Evolutionary conservation across 2,329 filamentous ascomycete genomes (phyloP), one percentile per base, ranked within the genome.

Genomic region (Talaromyces sp.): DNA sequence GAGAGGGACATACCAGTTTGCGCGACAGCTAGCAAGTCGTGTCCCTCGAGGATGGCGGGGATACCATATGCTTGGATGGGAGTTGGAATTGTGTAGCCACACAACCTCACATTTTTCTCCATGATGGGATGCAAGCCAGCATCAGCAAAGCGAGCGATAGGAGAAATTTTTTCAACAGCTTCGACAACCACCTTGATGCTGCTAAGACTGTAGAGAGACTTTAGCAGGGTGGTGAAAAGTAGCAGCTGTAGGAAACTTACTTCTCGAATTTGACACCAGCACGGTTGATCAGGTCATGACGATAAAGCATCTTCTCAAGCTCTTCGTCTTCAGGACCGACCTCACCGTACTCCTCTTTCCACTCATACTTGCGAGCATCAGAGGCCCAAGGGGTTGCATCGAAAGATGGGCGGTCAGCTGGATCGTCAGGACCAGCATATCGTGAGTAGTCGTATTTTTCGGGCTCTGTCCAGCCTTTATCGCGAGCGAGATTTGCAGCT

Each of bases 41-140:
- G 82, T 1, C 90, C 90, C 59, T 85, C 81, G 24, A 91, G 79
- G 50, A 98, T 88, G 0, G 93, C 88, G 0, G 95, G 93, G 35
- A 98, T 86, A 4, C 88, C 88, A 75, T 91, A 97, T 22, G 87
- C 86, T 75, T 99, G 95, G 43, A 99, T 95, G 0, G 93, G 91
- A 0, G 95, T 98, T 0, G 93, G 92, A 0, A 79, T 73, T 0
- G 80, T 75, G 73, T 96, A 98, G 1, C 87, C 85, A 67, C 87
- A 88, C 2, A 93, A 82, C 66, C 86, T 74, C 47, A 97, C 84
- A 69, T 98, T 99, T 68, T 89, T 83, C 1, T 89, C 75, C 84
- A 98, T 90, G 33, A 88, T 84, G 0, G 95, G 95, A 72, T 99
- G 95, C 14, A 99, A 82, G 1, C 91, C 93, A 24, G 92, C 91